Evolutionary conservation across 495 filamentous ascomycete species (phyloP), one percentile per base, ranked within the genome.

Genomic region (Darksidea phi): DNA sequence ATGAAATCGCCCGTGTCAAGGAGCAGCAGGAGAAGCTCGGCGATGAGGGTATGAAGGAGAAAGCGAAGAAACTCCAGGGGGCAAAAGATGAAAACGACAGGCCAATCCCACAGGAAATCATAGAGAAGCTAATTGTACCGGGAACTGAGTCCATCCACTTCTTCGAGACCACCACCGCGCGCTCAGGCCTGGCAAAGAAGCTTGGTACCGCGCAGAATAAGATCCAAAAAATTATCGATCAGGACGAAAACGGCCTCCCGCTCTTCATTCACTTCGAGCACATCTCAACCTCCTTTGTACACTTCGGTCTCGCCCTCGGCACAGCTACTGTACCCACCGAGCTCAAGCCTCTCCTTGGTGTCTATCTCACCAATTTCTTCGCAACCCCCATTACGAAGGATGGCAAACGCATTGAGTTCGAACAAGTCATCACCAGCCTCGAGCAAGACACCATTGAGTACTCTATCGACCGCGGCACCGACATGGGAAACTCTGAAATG

Each of bases 241-340:
- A 80, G 21, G 85, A 91, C 53, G 77, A 80, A 36, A 58, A 64
- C 8, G 64, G 79, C 11, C 64, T 83, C 37, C 89, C 92, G 1
- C 78, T 96, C 1, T 99, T 96, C 73, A 80, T 99, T n/a, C 95
- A 99, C 74, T 99, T 94, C 66, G 94, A 99, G 76, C 84, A 95
- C 66, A 87, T 96, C 32, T 83, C 85, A 32, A 92, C 88, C 45
- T 93, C 88, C 66, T 99, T 99, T 70, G 90, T 96, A 43, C 85
- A 89, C 59, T 74, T 97, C 12, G 85, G 81, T 8, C 72, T 95
- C 41, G 72, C 97, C 36, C 89, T 89, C 47, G 91, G 90, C 1
- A 93, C 90, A 1, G 83, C 84, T 15, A 76, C 83, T 20, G 77
- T 96, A 0, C 87, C 90, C 0, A 77, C 86, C 4, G 79, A 88